phyloP scores from a whole-genome alignment of 2,329 filamentous ascomycete species.

The Colletotrichum chlorophyti region DNA sequence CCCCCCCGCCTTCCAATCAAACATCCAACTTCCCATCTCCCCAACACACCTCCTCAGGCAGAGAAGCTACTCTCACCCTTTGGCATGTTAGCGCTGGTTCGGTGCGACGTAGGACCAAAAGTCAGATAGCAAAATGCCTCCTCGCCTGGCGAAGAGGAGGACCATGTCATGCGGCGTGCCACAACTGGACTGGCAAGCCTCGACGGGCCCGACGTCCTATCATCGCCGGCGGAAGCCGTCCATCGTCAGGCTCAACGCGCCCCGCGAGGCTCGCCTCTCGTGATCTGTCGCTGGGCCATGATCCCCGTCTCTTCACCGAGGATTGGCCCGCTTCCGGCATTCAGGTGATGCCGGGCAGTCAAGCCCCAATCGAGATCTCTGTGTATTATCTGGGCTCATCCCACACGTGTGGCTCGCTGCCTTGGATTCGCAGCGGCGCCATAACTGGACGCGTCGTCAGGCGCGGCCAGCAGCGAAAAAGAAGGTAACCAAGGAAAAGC shows the following conservation, averaged over 20 bases:
- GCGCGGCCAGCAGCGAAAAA: constrained; percentile 14
- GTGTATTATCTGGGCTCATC: too few species aligned
- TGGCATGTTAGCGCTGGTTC: too few species aligned
- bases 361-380: constrained; percentile 24
- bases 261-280: constrained; percentile 18
- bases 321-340: constrained; percentile 6
- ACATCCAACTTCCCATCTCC: too few species aligned
- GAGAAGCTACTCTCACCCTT: too few species aligned
- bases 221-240: background rate
- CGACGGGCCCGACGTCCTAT: background rate
- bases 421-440: background rate
- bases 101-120: too few species aligned
- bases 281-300: constrained; percentile 14
- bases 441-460: constrained; percentile 11
- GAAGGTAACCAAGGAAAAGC: background rate
- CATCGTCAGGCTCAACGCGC: too few species aligned
- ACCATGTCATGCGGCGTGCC: too few species aligned
- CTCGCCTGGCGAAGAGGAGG: too few species aligned
- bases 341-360: constrained; percentile 12
- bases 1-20: too few species aligned
- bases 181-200: too few species aligned
- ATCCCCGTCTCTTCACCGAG: constrained; percentile 17
- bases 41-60: too few species aligned
- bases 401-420: constrained; percentile 11
- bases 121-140: too few species aligned